These are phyloP conservation scores for Cyclaneusma minus DNA, from an alignment of 2,329 filamentous ascomycete genomes.

Conservation along the genomic window DNA sequence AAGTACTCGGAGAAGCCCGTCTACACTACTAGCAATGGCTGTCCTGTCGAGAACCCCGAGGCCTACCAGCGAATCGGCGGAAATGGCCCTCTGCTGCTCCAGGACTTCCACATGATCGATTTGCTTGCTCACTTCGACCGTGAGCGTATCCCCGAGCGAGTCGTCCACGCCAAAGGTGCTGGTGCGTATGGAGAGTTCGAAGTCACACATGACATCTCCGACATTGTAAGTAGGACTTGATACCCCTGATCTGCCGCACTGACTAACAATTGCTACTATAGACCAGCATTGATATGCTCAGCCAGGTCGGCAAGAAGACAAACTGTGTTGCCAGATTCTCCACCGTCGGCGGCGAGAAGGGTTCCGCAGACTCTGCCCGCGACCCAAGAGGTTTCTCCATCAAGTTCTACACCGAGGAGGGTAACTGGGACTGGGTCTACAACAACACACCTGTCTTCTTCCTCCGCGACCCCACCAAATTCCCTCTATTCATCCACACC, in stretches of 20 bases:
- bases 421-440: constrained; percentile 58
- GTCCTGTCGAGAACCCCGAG: constrained; percentile 36
- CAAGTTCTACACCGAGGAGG: constrained; percentile 58
- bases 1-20: constrained; percentile 41
- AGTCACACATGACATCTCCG: constrained; percentile 3
- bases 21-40: constrained; percentile 45
- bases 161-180: constrained; percentile 48
- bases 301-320: constrained; percentile 51
- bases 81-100: constrained; percentile 43
- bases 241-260: constrained; percentile 43
- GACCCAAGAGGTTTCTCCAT: constrained; percentile 53
- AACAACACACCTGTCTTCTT: constrained; percentile 73
- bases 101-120: constrained; percentile 51
- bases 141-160: constrained; percentile 32
- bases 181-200: constrained; percentile 14
- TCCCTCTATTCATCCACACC: constrained; percentile 61
- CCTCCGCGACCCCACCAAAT: constrained; percentile 58
- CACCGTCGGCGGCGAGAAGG: constrained; percentile 56
- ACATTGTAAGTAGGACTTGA: constrained; percentile 27
- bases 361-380: constrained; percentile 50
- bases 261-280: constrained; percentile 31
- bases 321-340: constrained; percentile 52
- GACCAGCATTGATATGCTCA: constrained; percentile 26
- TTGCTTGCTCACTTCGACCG: constrained; percentile 38
- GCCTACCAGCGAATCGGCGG: constrained; percentile 35